These are phyloP conservation scores for Lactarius tabidus DNA, from an alignment of 768 basidiomycete genomes.

Conservation along the genomic window DNA sequence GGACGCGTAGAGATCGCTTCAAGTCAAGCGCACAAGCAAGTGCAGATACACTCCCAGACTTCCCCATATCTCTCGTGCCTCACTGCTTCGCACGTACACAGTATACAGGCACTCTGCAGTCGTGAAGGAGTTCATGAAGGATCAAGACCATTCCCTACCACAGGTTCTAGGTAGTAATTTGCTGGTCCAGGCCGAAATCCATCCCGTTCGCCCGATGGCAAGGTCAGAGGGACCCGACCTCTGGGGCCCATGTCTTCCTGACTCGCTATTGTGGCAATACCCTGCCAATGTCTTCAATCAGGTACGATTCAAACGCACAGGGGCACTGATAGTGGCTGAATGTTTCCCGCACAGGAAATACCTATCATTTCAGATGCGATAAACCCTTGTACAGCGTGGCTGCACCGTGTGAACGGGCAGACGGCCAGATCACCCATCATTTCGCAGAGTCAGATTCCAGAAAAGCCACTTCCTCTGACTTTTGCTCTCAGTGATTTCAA, in stretches of 20 bases:
- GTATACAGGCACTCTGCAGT: not conserved
- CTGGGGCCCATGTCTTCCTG: not conserved
- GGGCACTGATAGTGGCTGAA: not conserved
- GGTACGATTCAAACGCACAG: not conserved
- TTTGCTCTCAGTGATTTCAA: not conserved
- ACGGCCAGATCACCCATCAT: not conserved
- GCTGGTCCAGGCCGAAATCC: not conserved
- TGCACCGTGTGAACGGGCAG: not conserved
- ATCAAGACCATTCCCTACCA: not conserved
- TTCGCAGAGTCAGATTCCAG: not conserved
- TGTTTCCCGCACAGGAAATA: not conserved
- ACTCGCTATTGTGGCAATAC: not conserved
- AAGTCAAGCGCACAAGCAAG: too few species aligned
- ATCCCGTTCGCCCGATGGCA: not conserved
- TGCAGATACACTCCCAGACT: not conserved
- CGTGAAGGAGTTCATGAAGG: not conserved
- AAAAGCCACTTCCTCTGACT: not conserved
- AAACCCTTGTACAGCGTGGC: not conserved
- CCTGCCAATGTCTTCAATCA: not conserved
- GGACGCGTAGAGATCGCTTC: too few species aligned
- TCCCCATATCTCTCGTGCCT: not conserved
- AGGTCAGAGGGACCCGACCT: not conserved
- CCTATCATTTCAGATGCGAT: not conserved
- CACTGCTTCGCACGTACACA: not conserved
- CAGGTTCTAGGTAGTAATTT: not conserved